phyloP scores from a whole-genome alignment of 768 basidiomycete species.

The Pleurotus djamor region DNA sequence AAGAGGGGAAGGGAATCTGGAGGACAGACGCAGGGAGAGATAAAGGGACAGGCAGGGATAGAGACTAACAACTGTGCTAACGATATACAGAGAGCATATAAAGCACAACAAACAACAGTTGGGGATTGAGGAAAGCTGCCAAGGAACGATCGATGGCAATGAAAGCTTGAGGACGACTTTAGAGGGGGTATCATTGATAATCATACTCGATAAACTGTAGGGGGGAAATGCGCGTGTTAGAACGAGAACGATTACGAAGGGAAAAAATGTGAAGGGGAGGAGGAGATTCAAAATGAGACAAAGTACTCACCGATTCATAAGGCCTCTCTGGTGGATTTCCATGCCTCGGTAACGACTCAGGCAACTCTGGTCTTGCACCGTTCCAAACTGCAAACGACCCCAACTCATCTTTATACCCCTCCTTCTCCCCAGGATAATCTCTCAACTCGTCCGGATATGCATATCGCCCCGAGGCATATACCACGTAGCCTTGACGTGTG shows the following conservation, averaged over 20 bases:
- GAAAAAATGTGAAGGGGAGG: background rate
- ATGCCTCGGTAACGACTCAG: slow-evolving; percentile 56
- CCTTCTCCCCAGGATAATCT: slow-evolving; percentile 52
- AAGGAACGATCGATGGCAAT: background rate
- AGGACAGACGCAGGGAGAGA: too few relatives aligned
- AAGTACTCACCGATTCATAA: slow-evolving; percentile 48
- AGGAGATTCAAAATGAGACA: too few relatives aligned
- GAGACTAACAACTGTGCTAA: background rate
- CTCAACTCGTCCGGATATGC: slow-evolving; percentile 62
- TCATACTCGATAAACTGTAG: slow-evolving; percentile 38
- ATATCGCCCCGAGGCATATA: slow-evolving; percentile 57
- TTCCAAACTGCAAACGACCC: slow-evolving; percentile 40
- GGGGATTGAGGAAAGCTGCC: background rate
- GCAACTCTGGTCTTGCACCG: slow-evolving; percentile 50
- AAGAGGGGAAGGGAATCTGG: too few relatives aligned
- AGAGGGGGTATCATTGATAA: slow-evolving; percentile 15
- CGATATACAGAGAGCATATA: background rate
- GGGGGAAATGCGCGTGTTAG: slow-evolving; percentile 1
- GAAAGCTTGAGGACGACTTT: background rate
- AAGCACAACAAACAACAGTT: background rate
- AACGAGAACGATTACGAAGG: background rate
- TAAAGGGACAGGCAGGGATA: too few relatives aligned
- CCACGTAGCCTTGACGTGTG: slow-evolving; percentile 51
- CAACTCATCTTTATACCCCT: slow-evolving; percentile 56
- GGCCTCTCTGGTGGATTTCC: slow-evolving; percentile 53